These are phyloP conservation scores for Lasiosphaeriaceae sp. DNA, from an alignment of 495 filamentous ascomycete genomes.

Conservation along the genomic window DNA sequence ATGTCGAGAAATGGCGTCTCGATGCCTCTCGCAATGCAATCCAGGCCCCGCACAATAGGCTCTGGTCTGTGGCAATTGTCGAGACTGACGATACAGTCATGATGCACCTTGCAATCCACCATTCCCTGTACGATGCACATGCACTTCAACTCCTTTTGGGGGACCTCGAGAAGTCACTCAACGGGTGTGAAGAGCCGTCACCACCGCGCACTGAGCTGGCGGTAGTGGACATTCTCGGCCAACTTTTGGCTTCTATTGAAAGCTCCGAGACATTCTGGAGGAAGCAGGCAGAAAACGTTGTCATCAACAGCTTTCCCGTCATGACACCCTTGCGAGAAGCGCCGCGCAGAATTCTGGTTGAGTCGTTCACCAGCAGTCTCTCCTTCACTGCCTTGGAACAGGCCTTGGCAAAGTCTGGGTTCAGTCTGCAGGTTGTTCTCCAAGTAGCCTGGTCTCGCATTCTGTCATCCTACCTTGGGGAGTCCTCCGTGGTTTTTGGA, in stretches of 20 bases:
- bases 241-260: constrained; percentile 29
- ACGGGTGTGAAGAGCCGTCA: background rate
- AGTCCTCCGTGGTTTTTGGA: constrained; percentile 64
- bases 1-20: constrained; percentile 29
- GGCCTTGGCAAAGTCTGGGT: constrained; percentile 46
- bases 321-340: constrained; percentile 57
- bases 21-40: constrained; percentile 11
- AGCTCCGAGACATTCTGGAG: constrained; percentile 58
- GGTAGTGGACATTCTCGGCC: constrained; percentile 50
- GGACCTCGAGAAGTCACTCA: constrained; percentile 40
- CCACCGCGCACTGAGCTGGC: constrained; percentile 33
- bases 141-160: constrained; percentile 58
- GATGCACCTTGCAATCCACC: constrained; percentile 53
- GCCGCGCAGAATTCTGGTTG: constrained; percentile 31
- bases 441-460: constrained; percentile 74
- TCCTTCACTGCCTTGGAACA: constrained; percentile 45
- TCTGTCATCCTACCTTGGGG: constrained; percentile 68
- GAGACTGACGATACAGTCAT: constrained; percentile 25
- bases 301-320: constrained; percentile 62
- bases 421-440: constrained; percentile 66
- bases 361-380: constrained; percentile 36
- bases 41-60: constrained; percentile 9
- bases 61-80: constrained; percentile 30
- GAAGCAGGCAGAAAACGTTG: constrained; percentile 44
- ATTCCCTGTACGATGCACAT: constrained; percentile 76